These are phyloP conservation scores for Leccinum incarnatum DNA, from an alignment of 768 basidiomycete species.

Conservation along the genomic window DNA sequence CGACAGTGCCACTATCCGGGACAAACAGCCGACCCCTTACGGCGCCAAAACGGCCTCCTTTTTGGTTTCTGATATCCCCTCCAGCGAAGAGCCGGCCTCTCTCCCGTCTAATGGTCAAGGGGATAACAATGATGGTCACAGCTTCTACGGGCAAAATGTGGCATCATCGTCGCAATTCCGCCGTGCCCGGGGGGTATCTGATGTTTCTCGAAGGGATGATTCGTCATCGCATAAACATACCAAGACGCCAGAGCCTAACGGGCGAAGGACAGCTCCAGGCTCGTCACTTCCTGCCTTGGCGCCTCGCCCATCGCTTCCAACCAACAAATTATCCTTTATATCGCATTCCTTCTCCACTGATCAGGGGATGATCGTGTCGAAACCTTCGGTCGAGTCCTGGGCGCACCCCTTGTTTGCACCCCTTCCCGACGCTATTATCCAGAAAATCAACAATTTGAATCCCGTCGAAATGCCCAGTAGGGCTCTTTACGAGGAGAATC, in stretches of 20 bases:
- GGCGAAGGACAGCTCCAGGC: constrained; percentile 14
- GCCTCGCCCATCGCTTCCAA: constrained; percentile 24
- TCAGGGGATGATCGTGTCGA: constrained; percentile 38
- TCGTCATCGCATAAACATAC: constrained; percentile 13
- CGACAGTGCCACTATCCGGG: constrained; percentile 38
- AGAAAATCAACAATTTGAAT: constrained; percentile 52
- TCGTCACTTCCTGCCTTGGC: constrained; percentile 24
- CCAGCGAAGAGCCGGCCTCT: constrained; percentile 31
- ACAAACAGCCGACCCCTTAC: constrained; percentile 40
- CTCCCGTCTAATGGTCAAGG: constrained; percentile 15
- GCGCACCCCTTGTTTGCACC: constrained; percentile 54
- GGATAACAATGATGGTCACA: constrained; percentile 33
- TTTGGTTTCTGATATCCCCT: constrained; percentile 40
- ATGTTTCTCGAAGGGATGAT: constrained; percentile 17
- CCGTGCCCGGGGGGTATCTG: constrained; percentile 24
- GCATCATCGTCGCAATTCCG: constrained; percentile 34
- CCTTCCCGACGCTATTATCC: constrained; percentile 53
- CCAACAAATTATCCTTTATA: constrained; percentile 41
- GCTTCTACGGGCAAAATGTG: constrained; percentile 49
- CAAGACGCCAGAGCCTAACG: constrained; percentile 26
- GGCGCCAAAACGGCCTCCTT: constrained; percentile 48
- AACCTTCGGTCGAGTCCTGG: constrained; percentile 56
- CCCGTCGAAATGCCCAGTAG: constrained; percentile 61
- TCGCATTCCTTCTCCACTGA: constrained; percentile 40
- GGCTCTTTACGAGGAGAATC: constrained; percentile 47